These are phyloP conservation scores for Elsinoe australis DNA, from an alignment of 2,329 filamentous ascomycete genomes.

Conservation along the genomic window DNA sequence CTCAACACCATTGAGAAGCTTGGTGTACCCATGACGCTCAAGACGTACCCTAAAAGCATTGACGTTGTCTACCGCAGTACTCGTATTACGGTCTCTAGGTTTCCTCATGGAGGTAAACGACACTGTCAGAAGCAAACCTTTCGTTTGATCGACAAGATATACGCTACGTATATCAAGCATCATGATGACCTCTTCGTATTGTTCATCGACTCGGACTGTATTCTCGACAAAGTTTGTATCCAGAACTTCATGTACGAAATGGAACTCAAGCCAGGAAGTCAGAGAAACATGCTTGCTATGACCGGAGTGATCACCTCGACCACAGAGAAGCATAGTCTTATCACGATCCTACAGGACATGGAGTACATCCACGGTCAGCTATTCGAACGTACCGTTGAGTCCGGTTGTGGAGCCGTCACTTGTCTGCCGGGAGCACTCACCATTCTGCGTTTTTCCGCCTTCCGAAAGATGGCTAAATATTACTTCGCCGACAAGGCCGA, in stretches of 20 bases:
- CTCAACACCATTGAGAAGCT: constrained; percentile 77
- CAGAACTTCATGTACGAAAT: constrained; percentile 99
- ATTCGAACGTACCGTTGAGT: constrained; percentile 92
- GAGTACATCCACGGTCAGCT: constrained; percentile 96
- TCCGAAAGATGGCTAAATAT: constrained; percentile 93
- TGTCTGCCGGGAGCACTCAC: constrained; percentile 93
- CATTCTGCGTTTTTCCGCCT: constrained; percentile 91
- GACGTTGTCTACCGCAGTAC: constrained; percentile 77
- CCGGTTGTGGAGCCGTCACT: constrained; percentile 85
- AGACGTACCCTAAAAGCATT: constrained; percentile 79
- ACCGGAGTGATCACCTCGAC: constrained; percentile 95
- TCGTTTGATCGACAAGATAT: constrained; percentile 87
- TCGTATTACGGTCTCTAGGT: constrained; percentile 82
- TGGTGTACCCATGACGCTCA: constrained; percentile 68
- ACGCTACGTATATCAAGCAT: constrained; percentile 72
- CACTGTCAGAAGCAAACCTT: constrained; percentile 92
- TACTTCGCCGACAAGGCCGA: constrained; percentile 97
- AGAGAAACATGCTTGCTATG: constrained; percentile 91
- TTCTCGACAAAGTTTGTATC: constrained; percentile 80
- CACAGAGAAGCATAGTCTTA: constrained; percentile 76
- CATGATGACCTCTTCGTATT: constrained; percentile 92
- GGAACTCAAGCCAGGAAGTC: constrained; percentile 90
- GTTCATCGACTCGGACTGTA: constrained; percentile 96
- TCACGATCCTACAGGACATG: constrained; percentile 93
- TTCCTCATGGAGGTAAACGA: constrained; percentile 87